Conservation (phyloP, 352 stramenopile species). For the Pythium rishiriense region DNA sequence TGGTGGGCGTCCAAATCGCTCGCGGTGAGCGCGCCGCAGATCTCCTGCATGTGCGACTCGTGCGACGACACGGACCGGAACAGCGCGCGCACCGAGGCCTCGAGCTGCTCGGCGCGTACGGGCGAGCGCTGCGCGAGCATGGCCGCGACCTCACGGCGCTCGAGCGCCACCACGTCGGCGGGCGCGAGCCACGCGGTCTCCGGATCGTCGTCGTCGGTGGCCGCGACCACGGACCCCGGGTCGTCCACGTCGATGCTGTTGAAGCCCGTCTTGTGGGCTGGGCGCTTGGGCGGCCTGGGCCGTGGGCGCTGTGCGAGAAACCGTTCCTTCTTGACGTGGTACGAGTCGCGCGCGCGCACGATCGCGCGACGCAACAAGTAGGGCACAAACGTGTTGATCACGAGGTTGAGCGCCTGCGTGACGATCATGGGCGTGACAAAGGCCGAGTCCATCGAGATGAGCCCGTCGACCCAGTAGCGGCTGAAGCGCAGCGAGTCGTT, state of each 20-base stretch:
- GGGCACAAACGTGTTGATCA: slow-evolving; percentile 70
- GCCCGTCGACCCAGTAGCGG: slow-evolving; percentile 57
- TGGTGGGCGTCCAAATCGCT: slow-evolving; percentile 53
- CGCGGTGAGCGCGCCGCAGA: slow-evolving; percentile 37
- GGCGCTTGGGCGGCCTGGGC: neutral
- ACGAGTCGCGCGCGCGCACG: slow-evolving; percentile 48
- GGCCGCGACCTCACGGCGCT: slow-evolving; percentile 34
- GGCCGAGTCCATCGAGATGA: slow-evolving; percentile 63
- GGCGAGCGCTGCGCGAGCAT: slow-evolving; percentile 44
- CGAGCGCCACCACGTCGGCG: slow-evolving; percentile 22
- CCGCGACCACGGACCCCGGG: neutral
- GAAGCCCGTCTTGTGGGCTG: neutral
- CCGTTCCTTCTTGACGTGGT: slow-evolving; percentile 54
- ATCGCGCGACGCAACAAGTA: slow-evolving; percentile 50
- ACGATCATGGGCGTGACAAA: slow-evolving; percentile 75
- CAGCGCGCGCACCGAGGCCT: slow-evolving; percentile 35
- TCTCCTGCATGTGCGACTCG: slow-evolving; percentile 52
- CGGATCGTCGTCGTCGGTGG: slow-evolving; percentile 15
- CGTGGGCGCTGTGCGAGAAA: slow-evolving; percentile 22
- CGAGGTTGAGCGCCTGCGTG: slow-evolving; percentile 63
- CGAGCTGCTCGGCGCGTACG: slow-evolving; percentile 38
- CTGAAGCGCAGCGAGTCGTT: slow-evolving; percentile 46
- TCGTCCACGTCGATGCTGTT: slow-evolving; percentile 4
- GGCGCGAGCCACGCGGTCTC: slow-evolving; percentile 35
- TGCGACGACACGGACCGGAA: slow-evolving; percentile 46